These are phyloP conservation scores for Neoascochyta sp. DNA, from an alignment of 2,329 filamentous ascomycete genomes.

Conservation along the genomic window DNA sequence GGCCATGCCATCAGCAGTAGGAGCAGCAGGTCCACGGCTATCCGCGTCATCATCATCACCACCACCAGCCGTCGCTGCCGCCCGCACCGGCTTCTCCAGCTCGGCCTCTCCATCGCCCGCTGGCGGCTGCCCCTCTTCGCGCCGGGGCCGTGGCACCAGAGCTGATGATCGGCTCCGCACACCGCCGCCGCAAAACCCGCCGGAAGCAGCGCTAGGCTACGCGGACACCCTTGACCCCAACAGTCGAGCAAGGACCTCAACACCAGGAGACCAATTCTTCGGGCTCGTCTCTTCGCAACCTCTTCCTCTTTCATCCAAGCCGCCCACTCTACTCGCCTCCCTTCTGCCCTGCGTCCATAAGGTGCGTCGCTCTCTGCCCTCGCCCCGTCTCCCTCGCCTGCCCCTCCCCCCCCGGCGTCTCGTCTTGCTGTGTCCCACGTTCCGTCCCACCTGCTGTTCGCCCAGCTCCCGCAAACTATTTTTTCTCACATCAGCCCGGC, in stretches of 20 bases:
- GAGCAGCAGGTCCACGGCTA: too few relatives aligned
- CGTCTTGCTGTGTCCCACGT: constrained; percentile 10
- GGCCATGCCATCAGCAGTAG: too few relatives aligned
- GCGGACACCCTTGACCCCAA: constrained; percentile 11
- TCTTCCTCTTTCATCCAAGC: constrained; percentile 25
- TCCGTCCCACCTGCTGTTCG: constrained; percentile 13
- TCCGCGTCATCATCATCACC: too few relatives aligned
- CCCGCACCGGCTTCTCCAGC: too few relatives aligned
- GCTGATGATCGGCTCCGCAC: too few relatives aligned
- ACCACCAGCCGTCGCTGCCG: too few relatives aligned
- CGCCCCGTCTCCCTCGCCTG: constrained; percentile 2
- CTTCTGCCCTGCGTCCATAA: constrained; percentile 25
- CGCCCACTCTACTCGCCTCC: constrained; percentile 14
- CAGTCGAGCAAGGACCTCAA: constrained; percentile 31
- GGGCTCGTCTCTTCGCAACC: constrained; percentile 25
- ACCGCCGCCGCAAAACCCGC: too few relatives aligned
- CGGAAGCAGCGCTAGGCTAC: too few relatives aligned
- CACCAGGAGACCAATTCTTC: constrained; percentile 31
- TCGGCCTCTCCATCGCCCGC: too few relatives aligned
- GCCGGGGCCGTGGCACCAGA: too few relatives aligned
- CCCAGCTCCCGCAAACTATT: constrained; percentile 16
- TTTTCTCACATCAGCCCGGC: constrained; percentile 28
- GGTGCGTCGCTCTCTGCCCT: constrained; percentile 20
- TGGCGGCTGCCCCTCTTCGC: too few relatives aligned
- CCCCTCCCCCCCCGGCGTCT: constrained; percentile 8